Percentiles rank a stretch among this genome's conserved stretches.
These are phyloP conservation scores for Malassezia arunalokei DNA, from an alignment of 1,284 basidiomycete species.

Conservation along the genomic window DNA sequence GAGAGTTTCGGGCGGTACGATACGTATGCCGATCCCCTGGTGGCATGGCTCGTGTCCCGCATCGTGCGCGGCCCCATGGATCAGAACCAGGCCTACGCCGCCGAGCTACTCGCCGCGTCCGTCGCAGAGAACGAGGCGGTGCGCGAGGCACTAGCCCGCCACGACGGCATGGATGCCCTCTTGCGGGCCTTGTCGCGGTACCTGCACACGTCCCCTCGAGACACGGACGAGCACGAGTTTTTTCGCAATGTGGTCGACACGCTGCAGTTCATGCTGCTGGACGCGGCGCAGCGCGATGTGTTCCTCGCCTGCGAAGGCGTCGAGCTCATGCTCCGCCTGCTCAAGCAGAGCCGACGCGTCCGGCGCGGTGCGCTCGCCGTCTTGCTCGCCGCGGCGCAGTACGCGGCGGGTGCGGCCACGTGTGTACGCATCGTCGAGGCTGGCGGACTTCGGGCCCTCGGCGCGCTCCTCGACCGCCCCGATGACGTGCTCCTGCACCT, in stretches of 20 bases:
- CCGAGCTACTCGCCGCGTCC: conserved; percentile 66
- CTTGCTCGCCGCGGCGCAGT: conserved; percentile 79
- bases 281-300: conserved; percentile 65
- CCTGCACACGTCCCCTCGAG: conserved; percentile 64
- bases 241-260: conserved; percentile 92
- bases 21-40: conserved; percentile 63
- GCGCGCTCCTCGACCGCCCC: conserved; percentile 73
- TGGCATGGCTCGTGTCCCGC: conserved; percentile 65
- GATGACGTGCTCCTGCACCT: conserved; percentile 65
- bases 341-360: conserved; percentile 67
- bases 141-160: conserved; percentile 35
- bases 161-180: conserved; percentile 65
- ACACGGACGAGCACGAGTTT: conserved; percentile 84
- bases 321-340: conserved; percentile 89
- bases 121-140: conserved; percentile 52
- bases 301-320: conserved; percentile 85
- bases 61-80: conserved; percentile 53
- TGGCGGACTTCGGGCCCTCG: conserved; percentile 74
- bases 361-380: conserved; percentile 55
- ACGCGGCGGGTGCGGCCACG: conserved; percentile 55
- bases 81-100: conserved; percentile 48
- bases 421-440: conserved; percentile 80
- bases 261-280: conserved; percentile 59
- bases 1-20: conserved; percentile 58
- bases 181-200: conserved; percentile 66